Evolutionary conservation across 1,139 yeast genomes (phyloP), one percentile per base, ranked within the genome.

Genomic region (Protomyces lactucae-debilis): DNA sequence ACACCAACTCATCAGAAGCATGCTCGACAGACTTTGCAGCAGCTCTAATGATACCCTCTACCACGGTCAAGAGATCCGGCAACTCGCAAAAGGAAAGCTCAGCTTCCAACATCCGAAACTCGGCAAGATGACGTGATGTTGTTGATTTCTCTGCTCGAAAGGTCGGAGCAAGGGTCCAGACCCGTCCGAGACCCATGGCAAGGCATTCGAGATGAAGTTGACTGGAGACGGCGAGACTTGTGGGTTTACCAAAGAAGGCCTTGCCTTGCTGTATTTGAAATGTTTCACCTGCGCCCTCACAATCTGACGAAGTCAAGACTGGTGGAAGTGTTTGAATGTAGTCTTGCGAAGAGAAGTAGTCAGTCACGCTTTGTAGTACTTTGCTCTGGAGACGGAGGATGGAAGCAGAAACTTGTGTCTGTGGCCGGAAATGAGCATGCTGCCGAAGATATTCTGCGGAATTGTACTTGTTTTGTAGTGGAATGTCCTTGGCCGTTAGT

Each of bases 81-180:
- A 91, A 80, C 14, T 78, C 74, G 10, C 87, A 76, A 73, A 88
- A 88, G 14, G 91, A 85, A 37, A 91, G 74, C 73, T 95, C 99
- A 0, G 92, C 96, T 75, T 95, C 99, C 2, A 93, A 77, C 97
- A 95, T 92, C 97, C 98, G 93, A 75, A 95, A 95, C 74, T 95
- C 99, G 68, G 95, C 83, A 68, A 95, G 76, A 73, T 95, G 99
- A 57, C 99, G 81, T 70, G 85, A 88, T 0, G 99, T 95, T 71
- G 90, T 91, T 61, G 96, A 88, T 60, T 83, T 83, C 72, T 95
- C 99, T 0, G 99, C 99, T 67, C 99, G 79, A 73, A 95, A 95
- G 67, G 97, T 90, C 0, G 99, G 99, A 0, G 92, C 80, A 56
- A 93, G 73, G 0, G 95, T 85, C 96, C 97, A 95, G 0, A 88